Percentiles rank a stretch among this genome's conserved stretches.
Conservation (phyloP, 2,329 filamentous ascomycete genomes). For the Drechslera avenae region DNA sequence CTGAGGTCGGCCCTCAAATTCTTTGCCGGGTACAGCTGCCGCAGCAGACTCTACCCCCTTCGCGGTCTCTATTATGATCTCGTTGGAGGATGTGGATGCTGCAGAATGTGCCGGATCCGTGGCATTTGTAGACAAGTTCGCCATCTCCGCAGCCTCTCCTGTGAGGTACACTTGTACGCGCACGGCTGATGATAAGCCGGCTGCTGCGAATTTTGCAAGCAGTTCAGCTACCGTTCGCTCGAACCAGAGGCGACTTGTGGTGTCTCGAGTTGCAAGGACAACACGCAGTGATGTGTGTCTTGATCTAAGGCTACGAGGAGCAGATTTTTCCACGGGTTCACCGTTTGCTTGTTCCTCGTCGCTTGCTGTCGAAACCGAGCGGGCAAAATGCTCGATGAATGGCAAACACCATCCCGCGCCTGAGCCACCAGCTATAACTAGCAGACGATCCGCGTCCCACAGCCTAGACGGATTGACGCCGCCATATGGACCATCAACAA, state of each 20-base stretch:
- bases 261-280: conserved; percentile 47
- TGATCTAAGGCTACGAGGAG: neutral
- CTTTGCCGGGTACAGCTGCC: conserved; percentile 18
- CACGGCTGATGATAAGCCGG: conserved; percentile 16
- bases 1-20: conserved; percentile 42
- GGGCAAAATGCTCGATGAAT: conserved; percentile 49
- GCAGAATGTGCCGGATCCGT: neutral
- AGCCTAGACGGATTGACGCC: conserved; percentile 49
- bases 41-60: neutral
- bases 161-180: conserved; percentile 35
- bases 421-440: conserved; percentile 62
- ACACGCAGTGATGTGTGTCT: conserved; percentile 28
- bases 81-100: neutral
- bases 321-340: neutral
- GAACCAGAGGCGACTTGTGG: conserved; percentile 46
- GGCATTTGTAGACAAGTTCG: neutral
- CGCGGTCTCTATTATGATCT: neutral
- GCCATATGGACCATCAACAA: conserved; percentile 65
- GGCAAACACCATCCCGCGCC: conserved; percentile 60
- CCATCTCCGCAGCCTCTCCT: conserved; percentile 23
- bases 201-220: conserved; percentile 24
- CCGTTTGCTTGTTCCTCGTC: neutral
- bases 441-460: conserved; percentile 46
- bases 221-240: conserved; percentile 37
- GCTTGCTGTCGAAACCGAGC: neutral